Evolutionary conservation across 1,139 yeast genomes (phyloP), one percentile per base, ranked within the genome.

Genomic region (Blastobotrys ciferrii): DNA sequence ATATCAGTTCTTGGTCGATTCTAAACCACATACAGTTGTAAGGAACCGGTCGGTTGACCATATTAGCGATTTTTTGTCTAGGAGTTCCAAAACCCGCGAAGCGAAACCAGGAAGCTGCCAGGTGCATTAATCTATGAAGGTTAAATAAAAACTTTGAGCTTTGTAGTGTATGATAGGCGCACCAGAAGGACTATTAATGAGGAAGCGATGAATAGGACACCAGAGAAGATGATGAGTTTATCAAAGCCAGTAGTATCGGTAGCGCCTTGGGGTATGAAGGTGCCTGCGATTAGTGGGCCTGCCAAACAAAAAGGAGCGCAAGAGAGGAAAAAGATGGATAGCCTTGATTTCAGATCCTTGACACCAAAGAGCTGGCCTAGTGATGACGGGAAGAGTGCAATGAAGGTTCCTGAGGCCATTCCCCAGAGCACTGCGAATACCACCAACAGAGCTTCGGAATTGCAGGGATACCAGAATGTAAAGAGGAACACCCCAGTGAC

Each of bases 251-350:
- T 42, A 14, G 43, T 48, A 4, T 51, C 57, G 6, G 37, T 41
- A 13, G 48, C 49, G 5, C 25, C 46, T 11, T 23, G 15, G 15
- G 55, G 55, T 13, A 58, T 32, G 19, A 76, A 69, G 11, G 75
- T 76, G 41, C 80, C 78, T 3, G 74, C 71, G 37, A 76, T 65
- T 32, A 79, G 78, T 51, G 76, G 66, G 2, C 75, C 70, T 1
- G 71, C 69, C 43, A 81, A 64, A 11, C 71, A 41, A 76, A 76
- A 56, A 79, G 74, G 2, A 46, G 55, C 4, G 81, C 73, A 48
- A 79, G 75, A 25, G 77, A 68, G 54, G 78, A 76, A 58, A 80
- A 78, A 63, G 79, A 70, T 0, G 84, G 82, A 57, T 77, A 80
- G 28, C 81, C 74, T 53, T 75, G 42, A 11, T 44, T 41, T n/a